These are phyloP conservation scores for Entomortierella chlamydospora DNA, from an alignment of 192 early-diverging fungal genomes.

Conservation along the genomic window DNA sequence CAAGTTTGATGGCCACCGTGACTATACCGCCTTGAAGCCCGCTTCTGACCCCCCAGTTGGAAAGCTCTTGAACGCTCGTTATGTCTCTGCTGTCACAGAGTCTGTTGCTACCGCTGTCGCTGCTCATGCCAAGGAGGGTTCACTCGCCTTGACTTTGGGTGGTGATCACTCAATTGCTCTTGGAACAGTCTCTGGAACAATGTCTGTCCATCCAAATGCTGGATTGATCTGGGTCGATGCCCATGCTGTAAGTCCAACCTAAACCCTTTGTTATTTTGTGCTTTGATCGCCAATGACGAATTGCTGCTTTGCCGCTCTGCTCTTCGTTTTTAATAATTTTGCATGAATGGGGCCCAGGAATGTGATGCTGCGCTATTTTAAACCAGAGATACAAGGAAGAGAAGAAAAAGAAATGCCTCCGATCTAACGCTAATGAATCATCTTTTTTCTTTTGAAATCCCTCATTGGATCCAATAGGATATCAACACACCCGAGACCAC, in stretches of 20 bases:
- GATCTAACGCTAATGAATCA: no score
- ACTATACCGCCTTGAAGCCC: constrained; percentile 77
- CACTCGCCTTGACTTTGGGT: constrained; percentile 92
- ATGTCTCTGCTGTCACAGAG: constrained; percentile 83
- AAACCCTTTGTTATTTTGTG: not conserved
- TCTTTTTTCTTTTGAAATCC: no score
- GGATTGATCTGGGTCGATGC: constrained; percentile 97
- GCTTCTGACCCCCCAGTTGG: constrained; percentile 76
- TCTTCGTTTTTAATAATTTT: no score
- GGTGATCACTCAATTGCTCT: constrained; percentile 97
- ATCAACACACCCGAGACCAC: constrained; percentile 94
- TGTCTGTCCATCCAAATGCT: constrained; percentile 79
- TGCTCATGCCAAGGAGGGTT: constrained; percentile 68
- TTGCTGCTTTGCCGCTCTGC: no score
- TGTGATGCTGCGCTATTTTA: no score
- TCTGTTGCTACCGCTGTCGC: constrained; percentile 73
- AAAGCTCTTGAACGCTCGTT: constrained; percentile 87
- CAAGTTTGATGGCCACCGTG: constrained; percentile 79
- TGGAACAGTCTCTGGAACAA: constrained; percentile 86
- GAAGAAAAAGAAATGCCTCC: no score
- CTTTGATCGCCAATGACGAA: not conserved
- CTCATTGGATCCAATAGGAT: no score
- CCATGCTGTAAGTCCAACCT: constrained; percentile 75
- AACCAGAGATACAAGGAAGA: no score
- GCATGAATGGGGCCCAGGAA: no score